phyloP scores from a whole-genome alignment of 129 eudicot species.

The Escallonia rubra region DNA sequence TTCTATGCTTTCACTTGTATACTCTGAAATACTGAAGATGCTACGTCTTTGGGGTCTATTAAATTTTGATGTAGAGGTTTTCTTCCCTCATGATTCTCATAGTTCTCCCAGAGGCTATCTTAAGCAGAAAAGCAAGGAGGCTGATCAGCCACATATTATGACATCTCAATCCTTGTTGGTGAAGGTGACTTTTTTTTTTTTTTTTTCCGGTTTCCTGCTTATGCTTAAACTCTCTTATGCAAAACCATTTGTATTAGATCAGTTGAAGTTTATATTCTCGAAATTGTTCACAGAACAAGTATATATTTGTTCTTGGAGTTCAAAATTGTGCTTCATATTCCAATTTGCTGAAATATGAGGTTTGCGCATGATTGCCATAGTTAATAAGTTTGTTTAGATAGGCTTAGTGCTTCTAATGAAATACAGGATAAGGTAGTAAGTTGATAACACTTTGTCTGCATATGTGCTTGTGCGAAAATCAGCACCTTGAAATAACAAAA shows the following conservation, averaged over 20 bases:
- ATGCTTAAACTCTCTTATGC: slow-evolving; percentile 16
- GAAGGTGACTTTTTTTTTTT: slow-evolving; percentile 48
- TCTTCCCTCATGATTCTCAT: slow-evolving; percentile 54
- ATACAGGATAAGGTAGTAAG: no score
- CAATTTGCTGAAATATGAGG: no score
- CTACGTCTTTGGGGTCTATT: slow-evolving; percentile 65
- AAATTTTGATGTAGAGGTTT: slow-evolving; percentile 69
- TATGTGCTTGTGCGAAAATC: no score
- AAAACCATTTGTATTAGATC: slow-evolving; percentile 6
- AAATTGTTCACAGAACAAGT: no score
- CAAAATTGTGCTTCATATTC: no score
- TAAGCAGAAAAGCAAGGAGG: slow-evolving; percentile 60
- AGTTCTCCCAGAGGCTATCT: slow-evolving; percentile 71
- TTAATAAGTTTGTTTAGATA: no score
- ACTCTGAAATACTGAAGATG: slow-evolving; percentile 74
- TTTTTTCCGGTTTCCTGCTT: slow-evolving; percentile 4
- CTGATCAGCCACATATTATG: slow-evolving; percentile 66
- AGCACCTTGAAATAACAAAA: no score
- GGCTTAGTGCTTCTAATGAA: no score
- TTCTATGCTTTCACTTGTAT: slow-evolving; percentile 69
- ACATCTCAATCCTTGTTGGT: slow-evolving; percentile 63
- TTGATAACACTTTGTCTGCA: no score
- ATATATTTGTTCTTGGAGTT: no score
- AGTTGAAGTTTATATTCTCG: neutral
- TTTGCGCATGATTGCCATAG: no score